Conservation (phyloP, 495 filamentous ascomycete genomes). For the Aspergillus incahuasiensis region DNA sequence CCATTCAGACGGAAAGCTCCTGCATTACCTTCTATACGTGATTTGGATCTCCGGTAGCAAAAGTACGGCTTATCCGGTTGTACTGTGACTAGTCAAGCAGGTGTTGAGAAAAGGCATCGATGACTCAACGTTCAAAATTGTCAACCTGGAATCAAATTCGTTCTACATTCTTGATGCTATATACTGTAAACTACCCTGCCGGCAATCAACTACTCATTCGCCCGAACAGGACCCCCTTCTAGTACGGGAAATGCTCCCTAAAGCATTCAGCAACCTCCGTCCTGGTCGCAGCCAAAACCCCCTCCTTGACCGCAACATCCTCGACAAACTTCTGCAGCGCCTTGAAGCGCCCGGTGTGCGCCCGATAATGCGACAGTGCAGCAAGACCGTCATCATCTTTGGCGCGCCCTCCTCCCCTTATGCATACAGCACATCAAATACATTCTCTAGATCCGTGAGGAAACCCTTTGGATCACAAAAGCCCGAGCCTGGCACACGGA, state of each 20-base stretch:
- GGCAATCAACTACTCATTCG: no score
- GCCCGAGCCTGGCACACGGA: neutral
- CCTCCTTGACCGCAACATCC: slow-evolving; percentile 6
- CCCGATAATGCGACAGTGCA: slow-evolving; percentile 8
- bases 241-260: slow-evolving; percentile 3
- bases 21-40: no score
- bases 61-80: no score
- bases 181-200: no score
- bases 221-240: no score
- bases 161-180: no score
- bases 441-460: neutral
- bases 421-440: slow-evolving; percentile 8
- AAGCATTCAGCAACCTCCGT: slow-evolving; percentile 9
- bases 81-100: no score
- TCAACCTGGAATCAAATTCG: no score
- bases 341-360: slow-evolving; percentile 3
- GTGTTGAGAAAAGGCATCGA: no score
- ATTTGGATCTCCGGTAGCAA: no score
- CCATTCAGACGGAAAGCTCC: no score
- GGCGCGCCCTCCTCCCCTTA: slow-evolving; percentile 1
- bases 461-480: slow-evolving; percentile 5
- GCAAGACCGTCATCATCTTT: slow-evolving; percentile 8
- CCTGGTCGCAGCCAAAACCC: slow-evolving; percentile 5
- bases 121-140: no score
- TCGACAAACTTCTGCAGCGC: slow-evolving; percentile 6